phyloP scores from a whole-genome alignment of 495 filamentous ascomycete genomes.

The Penicillium chermesinum region DNA sequence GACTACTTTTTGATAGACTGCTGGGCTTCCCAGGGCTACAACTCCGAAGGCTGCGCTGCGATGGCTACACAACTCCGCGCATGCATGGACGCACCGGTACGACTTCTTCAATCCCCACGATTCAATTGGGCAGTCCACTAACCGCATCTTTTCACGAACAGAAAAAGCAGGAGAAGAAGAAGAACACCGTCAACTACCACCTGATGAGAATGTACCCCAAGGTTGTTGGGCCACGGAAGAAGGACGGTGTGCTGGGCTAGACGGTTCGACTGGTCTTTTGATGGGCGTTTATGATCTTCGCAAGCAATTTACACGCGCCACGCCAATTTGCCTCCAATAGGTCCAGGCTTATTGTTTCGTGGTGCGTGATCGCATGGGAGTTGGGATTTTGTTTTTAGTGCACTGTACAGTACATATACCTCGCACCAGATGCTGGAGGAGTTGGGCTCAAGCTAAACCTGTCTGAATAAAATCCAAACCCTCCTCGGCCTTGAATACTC shows the following conservation, averaged over 20 bases:
- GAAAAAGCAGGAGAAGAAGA: constrained; percentile 59
- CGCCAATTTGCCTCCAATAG: too few species aligned
- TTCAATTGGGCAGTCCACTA: constrained; percentile 11
- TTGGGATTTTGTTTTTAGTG: not conserved
- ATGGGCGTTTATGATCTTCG: not conserved
- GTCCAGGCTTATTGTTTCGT: too few species aligned
- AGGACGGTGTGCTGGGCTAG: constrained; percentile 46
- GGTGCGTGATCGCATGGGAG: not conserved
- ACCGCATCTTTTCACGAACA: constrained; percentile 28
- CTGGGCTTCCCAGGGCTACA: constrained; percentile 87
- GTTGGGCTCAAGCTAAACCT: not conserved
- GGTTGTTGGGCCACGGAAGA: constrained; percentile 68
- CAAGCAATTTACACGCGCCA: too few species aligned
- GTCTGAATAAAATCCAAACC: not conserved
- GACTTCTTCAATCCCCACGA: constrained; percentile 5
- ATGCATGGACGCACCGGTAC: constrained; percentile 90
- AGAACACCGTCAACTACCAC: constrained; percentile 95
- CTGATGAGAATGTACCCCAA: constrained; percentile 78
- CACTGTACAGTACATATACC: not conserved
- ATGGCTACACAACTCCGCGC: constrained; percentile 74
- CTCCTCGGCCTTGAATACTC: too few species aligned
- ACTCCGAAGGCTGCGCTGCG: constrained; percentile 64
- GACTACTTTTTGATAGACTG: constrained; percentile 56
- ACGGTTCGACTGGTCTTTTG: constrained; percentile 2
- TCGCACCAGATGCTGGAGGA: not conserved